Evolutionary conservation across 2,329 filamentous ascomycete species (phyloP).

Genomic region (Hypoxylon rubiginosum): DNA sequence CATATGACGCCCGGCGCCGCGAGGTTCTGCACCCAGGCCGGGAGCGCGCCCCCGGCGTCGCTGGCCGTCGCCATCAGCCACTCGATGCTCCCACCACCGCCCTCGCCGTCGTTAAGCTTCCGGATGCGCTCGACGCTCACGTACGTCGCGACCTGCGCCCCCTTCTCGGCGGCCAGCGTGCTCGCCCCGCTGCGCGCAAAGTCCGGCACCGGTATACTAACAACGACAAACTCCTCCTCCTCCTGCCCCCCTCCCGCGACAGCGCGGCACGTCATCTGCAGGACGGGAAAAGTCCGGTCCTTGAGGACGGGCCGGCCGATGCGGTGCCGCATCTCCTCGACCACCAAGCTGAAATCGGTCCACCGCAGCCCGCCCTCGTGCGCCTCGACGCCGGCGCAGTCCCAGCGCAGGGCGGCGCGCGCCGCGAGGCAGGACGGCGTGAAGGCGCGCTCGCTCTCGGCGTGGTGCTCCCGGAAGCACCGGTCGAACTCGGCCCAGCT

Average conservation of each 20-base stretch:
- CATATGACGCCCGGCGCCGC: slow-evolving; percentile 73
- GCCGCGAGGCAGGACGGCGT: slow-evolving; percentile 67
- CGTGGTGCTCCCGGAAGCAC: slow-evolving; percentile 71
- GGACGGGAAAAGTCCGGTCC: slow-evolving; percentile 74
- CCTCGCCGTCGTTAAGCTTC: slow-evolving; percentile 50
- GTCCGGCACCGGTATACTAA: slow-evolving; percentile 68
- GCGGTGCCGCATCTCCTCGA: slow-evolving; percentile 76
- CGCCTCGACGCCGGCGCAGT: slow-evolving; percentile 58
- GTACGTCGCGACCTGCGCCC: slow-evolving; percentile 70
- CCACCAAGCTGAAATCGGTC: slow-evolving; percentile 62
- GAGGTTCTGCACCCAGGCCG: slow-evolving; percentile 74
- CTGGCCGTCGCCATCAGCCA: slow-evolving; percentile 86
- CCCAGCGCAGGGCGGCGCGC: slow-evolving; percentile 62
- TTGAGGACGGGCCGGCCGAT: slow-evolving; percentile 70
- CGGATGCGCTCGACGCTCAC: slow-evolving; percentile 74
- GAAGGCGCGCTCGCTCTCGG: slow-evolving; percentile 68
- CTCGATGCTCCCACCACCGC: slow-evolving; percentile 66
- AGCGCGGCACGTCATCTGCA: slow-evolving; percentile 70
- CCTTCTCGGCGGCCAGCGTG: slow-evolving; percentile 57
- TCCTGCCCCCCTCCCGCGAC: too few relatives aligned
- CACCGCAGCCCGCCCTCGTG: slow-evolving; percentile 58
- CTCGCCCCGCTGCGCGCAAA: slow-evolving; percentile 54
- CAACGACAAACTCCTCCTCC: slow-evolving; percentile 65
- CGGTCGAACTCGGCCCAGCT: slow-evolving; percentile 73
- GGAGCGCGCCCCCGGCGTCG: slow-evolving; percentile 76